These are phyloP conservation scores for Pichia rugopelliculosa DNA, from an alignment of 805 yeast genomes.

Conservation along the genomic window DNA sequence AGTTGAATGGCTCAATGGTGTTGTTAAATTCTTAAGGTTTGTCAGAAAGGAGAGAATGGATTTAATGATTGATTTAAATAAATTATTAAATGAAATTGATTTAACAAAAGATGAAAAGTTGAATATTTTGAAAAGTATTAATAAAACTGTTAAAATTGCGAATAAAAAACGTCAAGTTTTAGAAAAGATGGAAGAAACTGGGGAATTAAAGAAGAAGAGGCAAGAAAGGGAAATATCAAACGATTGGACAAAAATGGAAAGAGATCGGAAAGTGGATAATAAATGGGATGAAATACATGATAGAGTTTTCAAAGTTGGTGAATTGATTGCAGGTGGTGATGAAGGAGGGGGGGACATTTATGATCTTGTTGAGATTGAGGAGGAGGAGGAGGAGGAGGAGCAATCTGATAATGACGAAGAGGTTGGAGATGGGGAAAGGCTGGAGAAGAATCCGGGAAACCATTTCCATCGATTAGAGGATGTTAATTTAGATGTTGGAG, in stretches of 20 bases:
- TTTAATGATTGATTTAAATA: constrained; percentile 39
- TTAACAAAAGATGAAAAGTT: constrained; percentile 7
- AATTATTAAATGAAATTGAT: constrained; percentile 22
- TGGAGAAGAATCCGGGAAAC: background rate
- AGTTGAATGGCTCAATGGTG: constrained; percentile 64
- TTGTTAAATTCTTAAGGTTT: constrained; percentile 54
- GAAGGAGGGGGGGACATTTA: constrained; percentile 25
- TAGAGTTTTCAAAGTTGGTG: constrained; percentile 18
- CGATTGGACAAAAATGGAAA: constrained; percentile 18
- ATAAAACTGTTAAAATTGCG: constrained; percentile 32
- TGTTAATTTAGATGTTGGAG: background rate
- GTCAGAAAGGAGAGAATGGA: constrained; percentile 41
- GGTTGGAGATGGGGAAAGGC: background rate
- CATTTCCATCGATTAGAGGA: background rate
- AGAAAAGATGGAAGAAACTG: constrained; percentile 24
- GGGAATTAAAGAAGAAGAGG: background rate
- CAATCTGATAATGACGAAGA: background rate
- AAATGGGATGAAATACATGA: constrained; percentile 42
- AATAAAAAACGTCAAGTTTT: constrained; percentile 33
- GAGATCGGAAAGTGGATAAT: constrained; percentile 22
- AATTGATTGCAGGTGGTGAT: constrained; percentile 1
- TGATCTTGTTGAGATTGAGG: background rate
- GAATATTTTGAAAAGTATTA: constrained; percentile 34
- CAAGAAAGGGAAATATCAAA: constrained; percentile 11
- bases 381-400: background rate